These are phyloP conservation scores for Metarhizium humberi DNA, from an alignment of 2,329 filamentous ascomycete genomes.

Conservation along the genomic window DNA sequence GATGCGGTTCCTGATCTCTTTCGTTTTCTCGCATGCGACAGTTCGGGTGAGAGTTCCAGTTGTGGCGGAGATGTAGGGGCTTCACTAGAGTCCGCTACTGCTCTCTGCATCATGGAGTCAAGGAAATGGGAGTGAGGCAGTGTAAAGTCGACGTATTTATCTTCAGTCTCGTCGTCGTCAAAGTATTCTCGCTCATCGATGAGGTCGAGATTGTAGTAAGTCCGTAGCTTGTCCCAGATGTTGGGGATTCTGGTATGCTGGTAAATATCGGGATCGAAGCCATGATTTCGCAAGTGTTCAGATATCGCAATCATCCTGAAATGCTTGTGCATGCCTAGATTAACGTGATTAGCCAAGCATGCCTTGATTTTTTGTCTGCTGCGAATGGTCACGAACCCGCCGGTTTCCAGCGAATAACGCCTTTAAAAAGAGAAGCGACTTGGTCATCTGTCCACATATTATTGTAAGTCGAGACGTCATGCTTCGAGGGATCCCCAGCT, in stretches of 20 bases:
- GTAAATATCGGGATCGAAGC: slow-evolving; percentile 59
- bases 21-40: slow-evolving; percentile 29
- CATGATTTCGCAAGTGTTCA: slow-evolving; percentile 70
- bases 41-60: slow-evolving; percentile 28
- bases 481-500: slow-evolving; percentile 23
- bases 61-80: slow-evolving; percentile 36
- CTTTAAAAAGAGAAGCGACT: slow-evolving; percentile 85
- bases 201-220: slow-evolving; percentile 75
- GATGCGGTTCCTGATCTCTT: slow-evolving; percentile 31
- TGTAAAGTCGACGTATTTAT: slow-evolving; percentile 57
- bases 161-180: slow-evolving; percentile 49
- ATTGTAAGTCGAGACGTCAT: slow-evolving; percentile 24
- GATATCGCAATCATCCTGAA: slow-evolving; percentile 85
- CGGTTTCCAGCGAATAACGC: slow-evolving; percentile 91
- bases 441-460: slow-evolving; percentile 95
- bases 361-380: not conserved
- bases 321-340: slow-evolving; percentile 78
- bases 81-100: slow-evolving; percentile 35
- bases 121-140: slow-evolving; percentile 42
- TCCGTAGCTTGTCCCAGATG: slow-evolving; percentile 81
- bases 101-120: slow-evolving; percentile 36
- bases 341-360: not conserved
- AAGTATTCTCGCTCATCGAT: slow-evolving; percentile 76
- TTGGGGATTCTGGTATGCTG: slow-evolving; percentile 80
- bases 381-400: slow-evolving; percentile 50